These are phyloP conservation scores for Hypholoma sublateritium DNA, from an alignment of 768 basidiomycete species.

Conservation along the genomic window DNA sequence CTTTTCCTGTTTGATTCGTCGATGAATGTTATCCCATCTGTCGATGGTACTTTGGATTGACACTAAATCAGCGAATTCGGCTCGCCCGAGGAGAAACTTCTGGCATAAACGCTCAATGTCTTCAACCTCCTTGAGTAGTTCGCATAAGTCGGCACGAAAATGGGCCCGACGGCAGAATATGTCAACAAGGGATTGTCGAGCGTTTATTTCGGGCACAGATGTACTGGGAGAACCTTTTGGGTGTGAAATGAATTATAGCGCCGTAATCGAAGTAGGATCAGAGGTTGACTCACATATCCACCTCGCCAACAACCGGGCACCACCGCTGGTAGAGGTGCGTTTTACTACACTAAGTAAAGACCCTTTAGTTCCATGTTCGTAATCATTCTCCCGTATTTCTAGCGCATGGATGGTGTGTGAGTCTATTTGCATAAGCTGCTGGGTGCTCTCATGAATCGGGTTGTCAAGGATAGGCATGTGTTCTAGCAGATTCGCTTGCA, in stretches of 20 bases:
- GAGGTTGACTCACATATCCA: constrained; percentile 64
- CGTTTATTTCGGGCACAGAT: constrained; percentile 66
- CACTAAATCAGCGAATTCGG: constrained; percentile 63
- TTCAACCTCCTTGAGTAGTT: constrained; percentile 54
- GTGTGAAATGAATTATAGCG: background rate
- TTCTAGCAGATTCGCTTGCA: constrained; percentile 70
- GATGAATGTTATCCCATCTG: constrained; percentile 54
- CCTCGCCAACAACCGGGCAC: constrained; percentile 70
- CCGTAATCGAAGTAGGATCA: constrained; percentile 18
- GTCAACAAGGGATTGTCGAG: constrained; percentile 75
- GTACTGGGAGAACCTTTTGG: constrained; percentile 82
- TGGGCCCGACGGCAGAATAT: constrained; percentile 63
- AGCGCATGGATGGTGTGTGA: constrained; percentile 86
- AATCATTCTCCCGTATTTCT: constrained; percentile 74
- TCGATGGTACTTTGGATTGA: constrained; percentile 62
- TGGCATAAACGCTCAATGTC: constrained; percentile 79
- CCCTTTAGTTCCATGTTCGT: constrained; percentile 73
- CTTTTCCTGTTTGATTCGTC: constrained; percentile 56
- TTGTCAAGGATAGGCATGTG: constrained; percentile 66
- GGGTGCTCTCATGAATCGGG: constrained; percentile 55
- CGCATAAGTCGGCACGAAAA: constrained; percentile 63
- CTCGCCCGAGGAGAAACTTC: constrained; percentile 68
- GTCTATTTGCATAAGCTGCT: constrained; percentile 83
- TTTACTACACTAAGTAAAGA: constrained; percentile 75
- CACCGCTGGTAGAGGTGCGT: constrained; percentile 75